Evolutionary conservation across 768 basidiomycete genomes (phyloP), one percentile per base, ranked within the genome.

Genomic region (Boletus subparvulus): DNA sequence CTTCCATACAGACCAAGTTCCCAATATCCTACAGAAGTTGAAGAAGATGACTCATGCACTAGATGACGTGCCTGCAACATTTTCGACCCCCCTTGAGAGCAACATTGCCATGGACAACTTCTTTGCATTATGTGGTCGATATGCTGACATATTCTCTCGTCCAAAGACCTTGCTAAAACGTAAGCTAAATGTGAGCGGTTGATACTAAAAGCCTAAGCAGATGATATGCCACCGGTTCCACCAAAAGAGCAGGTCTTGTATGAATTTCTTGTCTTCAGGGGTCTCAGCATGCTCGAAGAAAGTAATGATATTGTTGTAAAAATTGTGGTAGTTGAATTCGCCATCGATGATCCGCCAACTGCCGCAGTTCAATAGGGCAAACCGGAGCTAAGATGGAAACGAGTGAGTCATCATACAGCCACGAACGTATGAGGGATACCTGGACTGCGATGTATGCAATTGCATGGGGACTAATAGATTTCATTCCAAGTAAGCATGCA

Each of bases 381-480:
- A 52, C 0, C 24, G 16, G n/a, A 52, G 33, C 51, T 52, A 36
- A 16, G 4, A 9, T 7, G 4, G 7, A 11, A 16, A 21, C 35
- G 3, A 36, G 14, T 17, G 3, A 7, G 36, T 16, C 36, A 14
- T 37, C 36, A 4, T 16, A 37, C 36, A 12, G 11, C 10, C 32
- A 32, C 5, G 13, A 35, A 13, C 5, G 11, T 13, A 13, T 35
- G 11, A 13, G 5, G 12, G 33, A 44, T 46, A 37, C 47, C 14
- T 48, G 47, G 8, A 48, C 47, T 19, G 47, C 47, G 7, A 24
- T 48, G 21, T 55, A 55, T 14, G 54, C 47, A 16, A 55, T 55
- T 33, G 54, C 47, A 2, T 35, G 32, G 0, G 47, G 24, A 11
- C 16, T 26, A 1, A 49, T 19, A 3, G 40, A 36, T 3, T 21